Base-by-base conservation (phyloP, 306 rosid species). In the Potentilla sterilis region DNA sequence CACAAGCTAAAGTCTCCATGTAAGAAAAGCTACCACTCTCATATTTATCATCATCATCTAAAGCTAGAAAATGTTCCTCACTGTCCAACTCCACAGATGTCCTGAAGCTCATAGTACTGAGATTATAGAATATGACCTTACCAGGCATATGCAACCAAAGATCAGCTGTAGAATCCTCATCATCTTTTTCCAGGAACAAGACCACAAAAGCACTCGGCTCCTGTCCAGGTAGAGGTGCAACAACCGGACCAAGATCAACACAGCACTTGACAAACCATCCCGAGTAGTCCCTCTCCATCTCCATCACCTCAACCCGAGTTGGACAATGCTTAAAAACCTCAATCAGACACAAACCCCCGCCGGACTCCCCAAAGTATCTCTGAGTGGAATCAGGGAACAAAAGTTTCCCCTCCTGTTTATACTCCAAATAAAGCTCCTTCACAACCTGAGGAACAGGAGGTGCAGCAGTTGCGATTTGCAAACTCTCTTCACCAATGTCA, bases 121-220 rank as follows among this genome's bases (percentile, higher is more conserved):
- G 37, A 22, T 24, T 24, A 58, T 22, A 58, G 24, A 16, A 22
- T 24, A 24, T 6, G 13, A 58, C 37, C 34, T 58, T 58, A 58
- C 64, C 64, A 3, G 64, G 64, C 5, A 59, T 59, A 59, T 59
- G 65, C 65, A 59, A 59, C 65, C 37, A 28, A 28, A 59, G 65
- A 59, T 59, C 18, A 59, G 65, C 1, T 11, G 38, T 24, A 22
- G 65, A 10, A 58, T 24, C 65, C 38, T 59, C 65, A 1, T 11
- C 65, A 24, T 59, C 18, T 24, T 28, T 24, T 0, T 28, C 40
- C 38, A 58, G 2, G 7, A 28, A 24, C 65, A 59, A 59, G 65
- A 59, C 65, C 10, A 59, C 40, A 59, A 28, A 59, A 59, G 65
- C 65, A 24, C 12, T 11, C 2, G 37, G 37, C 3, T 57, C 14